A percentile compares a stretch with the other conserved stretches of the same genome.
These are phyloP conservation scores for Mycena rosella DNA, from an alignment of 768 basidiomycete genomes.

Conservation along the genomic window DNA sequence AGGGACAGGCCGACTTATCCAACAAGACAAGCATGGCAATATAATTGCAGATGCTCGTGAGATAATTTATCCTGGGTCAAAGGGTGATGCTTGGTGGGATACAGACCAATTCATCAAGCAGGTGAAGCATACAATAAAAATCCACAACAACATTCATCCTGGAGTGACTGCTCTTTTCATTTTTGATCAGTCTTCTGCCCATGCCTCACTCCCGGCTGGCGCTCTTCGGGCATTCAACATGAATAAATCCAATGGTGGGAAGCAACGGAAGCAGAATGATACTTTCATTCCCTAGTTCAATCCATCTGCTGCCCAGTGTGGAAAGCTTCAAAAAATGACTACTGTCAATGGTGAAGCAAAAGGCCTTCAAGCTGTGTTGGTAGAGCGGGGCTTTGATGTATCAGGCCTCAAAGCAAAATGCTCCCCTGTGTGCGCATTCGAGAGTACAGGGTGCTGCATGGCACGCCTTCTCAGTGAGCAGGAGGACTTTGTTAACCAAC, in stretches of 20 bases:
- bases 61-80: conserved; percentile 40
- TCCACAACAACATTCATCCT: too few relatives aligned
- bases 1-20: conserved; percentile 24
- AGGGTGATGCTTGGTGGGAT: conserved; percentile 40
- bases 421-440: conserved; percentile 19
- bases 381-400: conserved; percentile 26
- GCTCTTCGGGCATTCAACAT: conserved; percentile 40
- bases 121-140: too few relatives aligned
- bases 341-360: conserved; percentile 23
- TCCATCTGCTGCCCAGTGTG: conserved; percentile 34
- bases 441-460: conserved; percentile 38
- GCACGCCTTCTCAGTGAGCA: conserved; percentile 32
- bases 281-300: conserved; percentile 36
- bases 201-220: conserved; percentile 34
- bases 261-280: conserved; percentile 25
- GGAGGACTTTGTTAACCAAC: conserved; percentile 37
- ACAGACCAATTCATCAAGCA: too few relatives aligned
- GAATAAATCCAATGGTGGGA: too few relatives aligned
- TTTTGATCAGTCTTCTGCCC: too few relatives aligned
- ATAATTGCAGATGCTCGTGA: conserved; percentile 34
- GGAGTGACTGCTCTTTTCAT: too few relatives aligned
- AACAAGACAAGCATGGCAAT: conserved; percentile 12
- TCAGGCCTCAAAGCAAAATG: conserved; percentile 28
- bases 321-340: conserved; percentile 37
- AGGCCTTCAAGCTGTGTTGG: conserved; percentile 12